Base-by-base conservation (phyloP, 441 rosid species). In the Gossypium trilobum region DNA sequence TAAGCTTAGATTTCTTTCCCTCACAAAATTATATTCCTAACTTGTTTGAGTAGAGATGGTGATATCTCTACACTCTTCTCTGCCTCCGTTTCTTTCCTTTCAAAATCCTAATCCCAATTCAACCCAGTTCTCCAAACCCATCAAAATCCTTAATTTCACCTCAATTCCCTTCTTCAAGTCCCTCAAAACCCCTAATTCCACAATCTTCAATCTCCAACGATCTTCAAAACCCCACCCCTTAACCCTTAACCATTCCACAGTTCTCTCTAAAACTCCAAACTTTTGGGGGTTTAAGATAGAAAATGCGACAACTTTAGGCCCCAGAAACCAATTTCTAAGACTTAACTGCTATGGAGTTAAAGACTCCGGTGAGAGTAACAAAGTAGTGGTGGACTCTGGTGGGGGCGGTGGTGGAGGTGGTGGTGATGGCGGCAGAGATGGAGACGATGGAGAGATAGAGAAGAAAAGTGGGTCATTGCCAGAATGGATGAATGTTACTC, bases 401-500 rank as follows among this genome's bases (percentile, higher is more conserved):
- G 77, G 72, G 5, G 85, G 81, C 0, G 82, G 72, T 0, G 81
- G 27, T 0, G 77, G 69, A 2, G 68, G 79, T 74, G 77, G 80
- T 0, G 77, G 70, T 3, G 77, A 67, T 3, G 68, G 78, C 70
- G 77, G 80, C 0, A 69, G 64, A 10, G 85, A 78, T 16, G 82
- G 75, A 25, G 90, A 71, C 22, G 88, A 80, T 10, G 81, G 59
- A 39, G 87, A 83, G 56, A 82, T 71, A 68, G 89, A 79, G 65
- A 83, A 71, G 13, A 79, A 76, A 13, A 68, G 65, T 59, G 90
- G 89, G 17, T 44, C 76, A 22, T 75, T 89, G 27, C 92, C 97
- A 0, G 96, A 89, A 33, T 95, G 97, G 96, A 56, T 91, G 42
- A 85, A 87, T 55, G 64, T 95, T 58, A 85, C 86, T 25, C 19